Evolutionary conservation across 768 basidiomycete genomes (phyloP).

Genomic region (Termitomyces sp.): DNA sequence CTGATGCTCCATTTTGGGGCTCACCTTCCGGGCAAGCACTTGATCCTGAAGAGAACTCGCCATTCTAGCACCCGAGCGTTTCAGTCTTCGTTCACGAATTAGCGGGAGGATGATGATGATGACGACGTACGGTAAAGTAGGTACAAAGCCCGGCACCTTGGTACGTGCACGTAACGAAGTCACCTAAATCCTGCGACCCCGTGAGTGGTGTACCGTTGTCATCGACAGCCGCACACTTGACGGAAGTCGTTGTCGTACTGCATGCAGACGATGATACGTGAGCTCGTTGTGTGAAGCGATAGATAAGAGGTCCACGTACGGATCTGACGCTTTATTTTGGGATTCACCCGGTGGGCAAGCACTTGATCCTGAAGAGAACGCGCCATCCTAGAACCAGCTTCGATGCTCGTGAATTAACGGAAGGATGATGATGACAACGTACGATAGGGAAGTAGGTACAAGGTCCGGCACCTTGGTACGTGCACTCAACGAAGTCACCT

Average conservation of each 20-base stretch:
- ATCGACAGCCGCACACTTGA: too few relatives aligned
- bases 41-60: conserved; percentile 9
- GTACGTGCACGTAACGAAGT: conserved; percentile 9
- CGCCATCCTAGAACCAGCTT: not conserved
- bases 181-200: not conserved
- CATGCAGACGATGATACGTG: not conserved
- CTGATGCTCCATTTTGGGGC: not conserved
- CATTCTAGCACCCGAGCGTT: not conserved
- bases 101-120: not conserved
- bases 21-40: conserved; percentile 2
- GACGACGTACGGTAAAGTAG: conserved; percentile 4
- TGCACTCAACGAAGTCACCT: conserved; percentile 6
- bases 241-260: not conserved
- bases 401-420: not conserved
- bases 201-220: too few relatives aligned
- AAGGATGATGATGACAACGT: not conserved
- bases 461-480: conserved; percentile 4
- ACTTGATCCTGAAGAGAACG: conserved; percentile 11
- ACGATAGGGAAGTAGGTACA: conserved; percentile 8
- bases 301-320: not conserved
- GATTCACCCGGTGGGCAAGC: conserved; percentile 4
- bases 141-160: conserved; percentile 2
- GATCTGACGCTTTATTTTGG: not conserved
- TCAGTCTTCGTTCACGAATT: not conserved
- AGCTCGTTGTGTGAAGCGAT: not conserved